These are phyloP conservation scores for Phlyctochytrium planicorne DNA, from an alignment of 192 early-diverging fungal species.

Conservation along the genomic window DNA sequence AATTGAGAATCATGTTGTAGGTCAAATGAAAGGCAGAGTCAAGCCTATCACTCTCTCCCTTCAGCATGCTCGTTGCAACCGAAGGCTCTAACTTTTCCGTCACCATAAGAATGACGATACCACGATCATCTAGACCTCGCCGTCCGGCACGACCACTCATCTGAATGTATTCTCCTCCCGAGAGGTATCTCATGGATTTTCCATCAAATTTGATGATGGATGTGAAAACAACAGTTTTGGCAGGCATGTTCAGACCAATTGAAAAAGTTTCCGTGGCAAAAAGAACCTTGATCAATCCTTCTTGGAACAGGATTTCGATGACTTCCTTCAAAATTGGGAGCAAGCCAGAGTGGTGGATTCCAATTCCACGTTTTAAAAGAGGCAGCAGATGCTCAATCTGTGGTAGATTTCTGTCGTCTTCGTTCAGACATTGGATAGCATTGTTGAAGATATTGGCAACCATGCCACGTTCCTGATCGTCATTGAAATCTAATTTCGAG, in stretches of 20 bases:
- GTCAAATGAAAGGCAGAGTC: conserved; percentile 94
- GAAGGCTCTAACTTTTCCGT: conserved; percentile 93
- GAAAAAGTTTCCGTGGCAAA: conserved; percentile 99
- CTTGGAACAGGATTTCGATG: conserved; percentile 96
- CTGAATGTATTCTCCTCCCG: conserved; percentile 95
- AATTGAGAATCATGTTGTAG: conserved; percentile 96
- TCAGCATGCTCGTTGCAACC: conserved; percentile 91
- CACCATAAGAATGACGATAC: conserved; percentile 95
- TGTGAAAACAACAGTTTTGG: conserved; percentile 97
- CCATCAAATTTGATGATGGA: conserved; percentile 93
- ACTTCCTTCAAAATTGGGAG: conserved; percentile 96
- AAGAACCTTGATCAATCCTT: conserved; percentile 94
- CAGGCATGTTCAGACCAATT: conserved; percentile 99
- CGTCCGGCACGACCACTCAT: conserved; percentile 98
- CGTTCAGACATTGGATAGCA: conserved; percentile 78
- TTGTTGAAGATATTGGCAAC: conserved; percentile 82
- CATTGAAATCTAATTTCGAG: conserved; percentile 92
- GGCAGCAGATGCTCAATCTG: conserved; percentile 94
- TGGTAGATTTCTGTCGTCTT: conserved; percentile 87
- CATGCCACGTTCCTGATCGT: conserved; percentile 77
- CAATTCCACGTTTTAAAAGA: conserved; percentile 87
- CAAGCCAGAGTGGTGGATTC: conserved; percentile 95
- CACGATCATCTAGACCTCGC: conserved; percentile 94
- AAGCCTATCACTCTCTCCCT: conserved; percentile 61
- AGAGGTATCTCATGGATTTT: conserved; percentile 76